Base-by-base conservation (phyloP, 441 rosid species). In the Melianthus villosus region DNA sequence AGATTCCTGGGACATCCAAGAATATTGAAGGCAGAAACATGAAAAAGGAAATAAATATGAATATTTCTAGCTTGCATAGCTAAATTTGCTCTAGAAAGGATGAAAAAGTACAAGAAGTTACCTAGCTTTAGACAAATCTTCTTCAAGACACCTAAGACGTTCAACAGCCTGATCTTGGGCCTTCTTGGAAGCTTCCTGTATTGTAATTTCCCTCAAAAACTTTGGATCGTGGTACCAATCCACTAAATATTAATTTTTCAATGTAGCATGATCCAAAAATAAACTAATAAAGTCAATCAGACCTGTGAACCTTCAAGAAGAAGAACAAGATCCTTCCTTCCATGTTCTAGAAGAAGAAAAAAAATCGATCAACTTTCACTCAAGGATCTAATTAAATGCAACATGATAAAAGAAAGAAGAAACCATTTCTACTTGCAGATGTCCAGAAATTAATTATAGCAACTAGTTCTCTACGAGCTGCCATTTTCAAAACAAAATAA, bases 261-360 rank as follows among this genome's bases (percentile, higher is more conserved):
- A 8, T 16, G 15, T 10, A 37, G 20, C 10, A 6, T 2, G 4
- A 9, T 20, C 16, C 38, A 20, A 2, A 2, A 20, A 20, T 2
- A 2, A 20, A 20, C n/a, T n/a, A 20, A 20, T 20, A 20, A 20
- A 8, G 7, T 40, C 16, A 40, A 30, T 34, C 44, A 30, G 46
- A 84, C 98, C 93, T 89, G 82, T 20, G 96, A 84, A 52, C 77
- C 82, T 68, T 89, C 89, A 10, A 89, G 71, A 50, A 82, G 63
- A 61, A 65, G 79, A 51, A 73, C 59, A 34, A 68, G 48, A 53
- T 82, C 75, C 22, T 54, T 67, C 62, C 68, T 73, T 41, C 80
- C 75, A 29, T 73, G 60, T 46, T 67, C 82, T 56, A 59, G 62
- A 63, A 56, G 64, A 32, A 58, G 12, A 25, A 43, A 44, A 12